Conservation (phyloP, 2,329 filamentous ascomycete species). For the Huntiella abstrusa region DNA sequence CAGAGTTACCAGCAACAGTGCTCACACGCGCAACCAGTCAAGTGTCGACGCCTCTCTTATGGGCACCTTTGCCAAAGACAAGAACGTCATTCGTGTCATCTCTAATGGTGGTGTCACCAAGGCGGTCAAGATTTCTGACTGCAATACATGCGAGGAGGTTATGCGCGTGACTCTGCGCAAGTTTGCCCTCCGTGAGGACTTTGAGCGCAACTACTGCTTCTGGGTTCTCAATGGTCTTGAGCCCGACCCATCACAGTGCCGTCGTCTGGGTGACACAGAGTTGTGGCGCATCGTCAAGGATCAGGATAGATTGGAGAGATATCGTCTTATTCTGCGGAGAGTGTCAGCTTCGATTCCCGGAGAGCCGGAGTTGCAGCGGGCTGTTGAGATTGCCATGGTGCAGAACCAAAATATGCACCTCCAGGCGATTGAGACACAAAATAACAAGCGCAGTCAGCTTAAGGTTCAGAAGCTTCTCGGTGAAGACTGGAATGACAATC, state of each 20-base stretch:
- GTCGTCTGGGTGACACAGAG: constrained; percentile 69
- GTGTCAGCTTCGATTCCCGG: constrained; percentile 87
- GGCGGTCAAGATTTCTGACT: constrained; percentile 81
- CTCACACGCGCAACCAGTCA: constrained; percentile 61
- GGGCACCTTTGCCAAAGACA: constrained; percentile 66
- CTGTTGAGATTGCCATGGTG: constrained; percentile 75
- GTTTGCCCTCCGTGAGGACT: constrained; percentile 70
- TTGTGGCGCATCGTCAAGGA: constrained; percentile 84
- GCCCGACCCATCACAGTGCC: constrained; percentile 61
- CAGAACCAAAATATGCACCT: constrained; percentile 60
- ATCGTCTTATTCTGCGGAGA: constrained; percentile 75
- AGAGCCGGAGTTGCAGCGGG: constrained; percentile 65
- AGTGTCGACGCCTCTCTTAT: constrained; percentile 76
- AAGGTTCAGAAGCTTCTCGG: constrained; percentile 84
- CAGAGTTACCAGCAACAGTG: constrained; percentile 12
- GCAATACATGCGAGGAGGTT: constrained; percentile 80
- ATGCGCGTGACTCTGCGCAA: constrained; percentile 80
- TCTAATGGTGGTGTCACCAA: constrained; percentile 82
- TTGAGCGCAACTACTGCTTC: constrained; percentile 92
- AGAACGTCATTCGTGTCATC: constrained; percentile 82
- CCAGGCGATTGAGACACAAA: constrained; percentile 42
- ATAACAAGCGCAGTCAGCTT: constrained; percentile 53
- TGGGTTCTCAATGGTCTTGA: constrained; percentile 79
- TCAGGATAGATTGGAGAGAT: constrained; percentile 65
- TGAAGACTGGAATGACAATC: constrained; percentile 62